Percentiles rank a stretch among this genome's conserved stretches.
Evolutionary conservation across 345 rosid species (phyloP).

Genomic region (Eucalyptus sp.): DNA sequence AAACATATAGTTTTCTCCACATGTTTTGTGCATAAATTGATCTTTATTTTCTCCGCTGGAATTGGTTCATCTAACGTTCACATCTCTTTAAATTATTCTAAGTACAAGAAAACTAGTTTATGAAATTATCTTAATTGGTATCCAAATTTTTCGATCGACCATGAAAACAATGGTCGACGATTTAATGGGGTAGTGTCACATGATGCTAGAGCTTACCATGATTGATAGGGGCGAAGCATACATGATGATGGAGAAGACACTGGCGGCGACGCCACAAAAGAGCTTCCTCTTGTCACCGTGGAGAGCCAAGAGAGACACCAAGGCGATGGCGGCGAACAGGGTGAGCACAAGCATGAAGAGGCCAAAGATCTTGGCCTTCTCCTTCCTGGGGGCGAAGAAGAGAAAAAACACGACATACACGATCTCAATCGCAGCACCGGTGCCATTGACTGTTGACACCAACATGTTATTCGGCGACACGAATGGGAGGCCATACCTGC

Average conservation of each 20-base stretch:
- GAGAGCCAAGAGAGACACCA: constrained; percentile 59
- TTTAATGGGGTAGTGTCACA: background rate
- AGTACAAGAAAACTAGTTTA: background rate
- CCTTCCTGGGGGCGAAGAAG: constrained; percentile 56
- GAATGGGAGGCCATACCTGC: too few relatives aligned
- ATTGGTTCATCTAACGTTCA: too few relatives aligned
- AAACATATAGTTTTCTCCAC: too few relatives aligned
- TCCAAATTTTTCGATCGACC: background rate
- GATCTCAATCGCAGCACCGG: constrained; percentile 58
- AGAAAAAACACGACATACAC: constrained; percentile 61
- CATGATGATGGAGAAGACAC: constrained; percentile 88
- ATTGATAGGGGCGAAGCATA: constrained; percentile 91
- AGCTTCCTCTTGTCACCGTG: constrained; percentile 56
- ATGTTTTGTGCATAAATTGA: too few relatives aligned
- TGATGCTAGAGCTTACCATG: constrained; percentile 43
- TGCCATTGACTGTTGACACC: too few relatives aligned
- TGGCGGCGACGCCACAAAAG: constrained; percentile 74
- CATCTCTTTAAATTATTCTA: background rate
- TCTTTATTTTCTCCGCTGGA: too few relatives aligned
- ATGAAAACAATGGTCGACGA: background rate
- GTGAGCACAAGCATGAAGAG: constrained; percentile 36
- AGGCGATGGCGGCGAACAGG: constrained; percentile 43
- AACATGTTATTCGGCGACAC: too few relatives aligned
- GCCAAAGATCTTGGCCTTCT: constrained; percentile 59
- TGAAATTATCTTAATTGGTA: background rate